Evolutionary conservation across 495 filamentous ascomycete genomes (phyloP), one percentile per base, ranked within the genome.

Genomic region (Trichoderma erinaceum): DNA sequence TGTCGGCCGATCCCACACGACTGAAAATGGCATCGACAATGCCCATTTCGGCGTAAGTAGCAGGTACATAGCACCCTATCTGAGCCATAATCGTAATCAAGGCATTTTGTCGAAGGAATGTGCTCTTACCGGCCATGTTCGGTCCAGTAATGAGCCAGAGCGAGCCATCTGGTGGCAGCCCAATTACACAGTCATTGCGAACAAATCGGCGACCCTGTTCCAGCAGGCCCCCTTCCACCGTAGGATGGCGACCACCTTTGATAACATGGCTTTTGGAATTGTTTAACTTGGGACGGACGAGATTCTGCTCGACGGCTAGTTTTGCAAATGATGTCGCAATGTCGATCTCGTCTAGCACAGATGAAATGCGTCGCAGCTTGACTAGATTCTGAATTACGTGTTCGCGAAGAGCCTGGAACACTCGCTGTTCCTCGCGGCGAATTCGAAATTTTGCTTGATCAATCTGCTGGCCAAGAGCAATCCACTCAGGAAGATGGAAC

Each of bases 111-210:
- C 96, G 88, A 3, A 99, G 81, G 73, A 96, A 99, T 0, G 95
- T 99, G 74, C 88, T 92, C 78, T 99, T 99, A 38, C 95, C 95
- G 7, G 89, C 96, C 95, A 99, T 99, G 80, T 99, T 99, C n/a
- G 96, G 95, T 0, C 95, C 95, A 0, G 94, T 97, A 70, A 99
- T 90, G 32, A 99, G 84, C 89, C 91, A 94, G 52, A 93, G 83
- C 4, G 85, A 81, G 71, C 94, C 90, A 48, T 80, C 72, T 29
- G 81, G 83, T 10, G 68, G 70, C 5, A 67, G 46, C 56, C 89
- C 90, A 18, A 97, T 77, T 56, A 90, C 83, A 80, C 92, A 96
- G 77, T 97, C 91, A 68, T 99, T 99, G 65, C 87, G 84, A 38
- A 90, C 88, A 72, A 99, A 99, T 3, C 80, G 86, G 41, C 92